These are phyloP conservation scores for Diacronema lutheri DNA, from an alignment of 78 protist genomes.

Conservation along the genomic window DNA sequence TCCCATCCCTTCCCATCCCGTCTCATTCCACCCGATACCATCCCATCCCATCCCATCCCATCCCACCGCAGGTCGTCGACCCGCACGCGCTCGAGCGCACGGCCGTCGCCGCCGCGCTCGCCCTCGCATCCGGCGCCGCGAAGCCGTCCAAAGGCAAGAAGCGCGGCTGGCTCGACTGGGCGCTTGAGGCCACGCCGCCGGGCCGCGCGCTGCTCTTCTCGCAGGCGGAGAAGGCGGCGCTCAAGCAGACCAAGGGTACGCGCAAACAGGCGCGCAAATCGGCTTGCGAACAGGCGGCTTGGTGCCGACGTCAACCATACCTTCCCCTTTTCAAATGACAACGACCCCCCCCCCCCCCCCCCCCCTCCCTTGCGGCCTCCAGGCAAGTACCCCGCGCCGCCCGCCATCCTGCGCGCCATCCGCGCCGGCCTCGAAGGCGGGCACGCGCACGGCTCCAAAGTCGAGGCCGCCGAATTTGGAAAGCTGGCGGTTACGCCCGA, in stretches of 20 bases:
- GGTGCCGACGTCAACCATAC: too few relatives aligned
- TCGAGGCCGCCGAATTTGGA: constrained; percentile 64
- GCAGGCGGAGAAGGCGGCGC: constrained; percentile 17
- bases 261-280: too few relatives aligned
- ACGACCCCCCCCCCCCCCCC: too few relatives aligned
- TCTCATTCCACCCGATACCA: too few relatives aligned
- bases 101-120: constrained; percentile 35
- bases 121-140: neutral
- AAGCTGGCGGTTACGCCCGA: constrained; percentile 54
- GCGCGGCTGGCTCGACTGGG: neutral
- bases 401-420: constrained; percentile 51
- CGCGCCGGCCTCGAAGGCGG: constrained; percentile 27
- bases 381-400: constrained; percentile 56
- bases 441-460: constrained; percentile 6
- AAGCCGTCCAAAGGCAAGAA: neutral
- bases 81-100: constrained; percentile 18
- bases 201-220: constrained; percentile 48
- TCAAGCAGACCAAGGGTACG: constrained; percentile 62
- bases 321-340: too few relatives aligned
- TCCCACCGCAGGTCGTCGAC: neutral
- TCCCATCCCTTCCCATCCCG: too few relatives aligned
- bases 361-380: too few relatives aligned
- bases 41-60: too few relatives aligned
- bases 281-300: too few relatives aligned
- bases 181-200: neutral